phyloP scores from a whole-genome alignment of 2,329 filamentous ascomycete genomes.

The Camptophora hylomeconis region DNA sequence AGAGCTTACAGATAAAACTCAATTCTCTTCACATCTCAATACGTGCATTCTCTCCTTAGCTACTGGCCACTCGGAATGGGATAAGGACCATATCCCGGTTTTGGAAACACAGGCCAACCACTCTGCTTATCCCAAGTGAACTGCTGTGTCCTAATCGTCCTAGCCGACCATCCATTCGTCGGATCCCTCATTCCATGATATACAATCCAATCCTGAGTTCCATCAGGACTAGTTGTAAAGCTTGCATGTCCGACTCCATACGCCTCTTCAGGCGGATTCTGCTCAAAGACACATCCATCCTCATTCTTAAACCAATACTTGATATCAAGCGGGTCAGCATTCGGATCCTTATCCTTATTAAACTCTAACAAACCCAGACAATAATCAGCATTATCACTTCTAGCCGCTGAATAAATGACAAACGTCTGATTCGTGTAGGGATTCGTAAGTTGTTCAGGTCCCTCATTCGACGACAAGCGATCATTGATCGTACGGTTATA shows the following conservation, averaged over 20 bases:
- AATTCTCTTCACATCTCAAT: no score
- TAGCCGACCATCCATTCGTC: slow-evolving; percentile 32
- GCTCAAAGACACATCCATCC: slow-evolving; percentile 36
- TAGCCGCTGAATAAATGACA: slow-evolving; percentile 36
- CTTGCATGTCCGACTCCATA: slow-evolving; percentile 40
- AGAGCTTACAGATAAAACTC: no score
- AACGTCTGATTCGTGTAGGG: slow-evolving; percentile 35
- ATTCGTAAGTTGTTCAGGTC: slow-evolving; percentile 37
- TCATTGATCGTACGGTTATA: slow-evolving; percentile 26
- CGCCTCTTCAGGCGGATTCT: slow-evolving; percentile 30
- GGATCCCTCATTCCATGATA: slow-evolving; percentile 40
- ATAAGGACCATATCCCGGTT: slow-evolving; percentile 37
- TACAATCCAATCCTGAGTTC: slow-evolving; percentile 37
- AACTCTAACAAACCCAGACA: slow-evolving; percentile 40
- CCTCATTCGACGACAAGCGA: slow-evolving; percentile 37
- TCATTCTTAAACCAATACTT: slow-evolving; percentile 36
- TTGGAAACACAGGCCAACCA: slow-evolving; percentile 34
- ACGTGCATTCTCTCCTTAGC: no score
- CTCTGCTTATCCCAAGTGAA: slow-evolving; percentile 34
- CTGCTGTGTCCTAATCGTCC: slow-evolving; percentile 36
- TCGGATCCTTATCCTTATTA: no score
- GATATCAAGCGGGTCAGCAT: slow-evolving; percentile 38
- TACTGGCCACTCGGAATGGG: slow-evolving; percentile 20
- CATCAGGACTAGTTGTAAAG: slow-evolving; percentile 36
- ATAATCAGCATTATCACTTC: slow-evolving; percentile 41